These are phyloP conservation scores for Penicillium sp. DNA, from an alignment of 2,329 filamentous ascomycete genomes.

Conservation along the genomic window DNA sequence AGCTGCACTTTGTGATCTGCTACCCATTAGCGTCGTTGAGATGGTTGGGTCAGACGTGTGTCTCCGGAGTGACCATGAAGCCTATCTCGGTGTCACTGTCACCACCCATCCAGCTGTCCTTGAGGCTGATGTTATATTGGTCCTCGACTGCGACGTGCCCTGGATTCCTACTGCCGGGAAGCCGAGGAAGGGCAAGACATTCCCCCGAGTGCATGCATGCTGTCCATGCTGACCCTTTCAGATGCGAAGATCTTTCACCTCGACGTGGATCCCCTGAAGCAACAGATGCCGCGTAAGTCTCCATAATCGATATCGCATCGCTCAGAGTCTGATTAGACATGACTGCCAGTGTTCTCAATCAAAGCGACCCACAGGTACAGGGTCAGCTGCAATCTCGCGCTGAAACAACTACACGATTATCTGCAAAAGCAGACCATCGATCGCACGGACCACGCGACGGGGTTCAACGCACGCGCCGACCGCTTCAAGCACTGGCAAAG, in stretches of 20 bases:
- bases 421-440: slow-evolving; percentile 67
- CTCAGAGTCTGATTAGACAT: too few relatives aligned
- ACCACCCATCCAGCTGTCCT: slow-evolving; percentile 74
- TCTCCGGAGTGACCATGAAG: slow-evolving; percentile 54
- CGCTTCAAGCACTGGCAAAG: too few relatives aligned
- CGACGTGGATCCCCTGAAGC: slow-evolving; percentile 70
- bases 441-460: slow-evolving; percentile 52
- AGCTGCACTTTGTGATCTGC: slow-evolving; percentile 51
- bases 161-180: slow-evolving; percentile 81
- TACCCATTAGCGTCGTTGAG: slow-evolving; percentile 53
- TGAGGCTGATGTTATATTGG: slow-evolving; percentile 80
- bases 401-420: too few relatives aligned
- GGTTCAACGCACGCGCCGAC: slow-evolving; percentile 48
- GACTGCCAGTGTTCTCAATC: slow-evolving; percentile 73
- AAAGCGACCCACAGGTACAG: too few relatives aligned
- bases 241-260: slow-evolving; percentile 46
- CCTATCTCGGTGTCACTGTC: slow-evolving; percentile 72
- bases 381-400: too few relatives aligned
- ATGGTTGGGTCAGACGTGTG: slow-evolving; percentile 58
- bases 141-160: slow-evolving; percentile 87
- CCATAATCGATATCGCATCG: too few relatives aligned
- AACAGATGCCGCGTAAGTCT: slow-evolving; percentile 44
- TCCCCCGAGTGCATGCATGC: too few relatives aligned
- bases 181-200: slow-evolving; percentile 50
- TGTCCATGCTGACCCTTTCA: too few relatives aligned